These are phyloP conservation scores for Neofusicoccum kwambonambiense DNA, from an alignment of 2,329 filamentous ascomycete genomes.

Conservation along the genomic window DNA sequence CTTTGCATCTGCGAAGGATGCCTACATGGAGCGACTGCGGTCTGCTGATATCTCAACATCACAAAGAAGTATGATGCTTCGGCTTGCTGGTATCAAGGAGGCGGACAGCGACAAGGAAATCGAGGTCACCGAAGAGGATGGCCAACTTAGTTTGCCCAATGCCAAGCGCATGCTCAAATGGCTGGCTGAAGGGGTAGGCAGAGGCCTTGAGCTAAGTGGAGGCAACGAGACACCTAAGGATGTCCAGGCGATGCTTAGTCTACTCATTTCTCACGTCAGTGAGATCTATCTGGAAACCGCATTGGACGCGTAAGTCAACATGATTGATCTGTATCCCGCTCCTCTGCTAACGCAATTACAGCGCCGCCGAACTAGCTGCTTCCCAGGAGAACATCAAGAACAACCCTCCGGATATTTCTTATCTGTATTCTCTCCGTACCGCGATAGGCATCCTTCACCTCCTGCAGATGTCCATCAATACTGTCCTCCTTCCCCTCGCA, in stretches of 20 bases:
- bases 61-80: conserved; percentile 85
- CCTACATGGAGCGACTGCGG: conserved; percentile 84
- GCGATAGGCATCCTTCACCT: conserved; percentile 88
- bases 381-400: conserved; percentile 75
- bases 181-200: conserved; percentile 90
- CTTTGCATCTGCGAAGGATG: conserved; percentile 82
- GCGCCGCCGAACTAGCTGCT: conserved; percentile 64
- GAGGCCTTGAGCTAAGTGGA: conserved; percentile 86
- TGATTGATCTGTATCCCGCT: too few relatives aligned
- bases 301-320: conserved; percentile 54
- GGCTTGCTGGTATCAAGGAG: conserved; percentile 78
- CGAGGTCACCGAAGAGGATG: conserved; percentile 87
- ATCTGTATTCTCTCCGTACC: conserved; percentile 74
- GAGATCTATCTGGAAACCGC: conserved; percentile 72
- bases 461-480: conserved; percentile 88
- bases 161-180: conserved; percentile 98
- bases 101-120: conserved; percentile 78
- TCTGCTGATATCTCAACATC: conserved; percentile 84
- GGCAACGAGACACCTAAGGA: conserved; percentile 91
- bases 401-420: conserved; percentile 81
- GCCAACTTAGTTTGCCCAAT: conserved; percentile 74
- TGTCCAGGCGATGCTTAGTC: conserved; percentile 77
- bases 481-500: conserved; percentile 85
- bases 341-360: conserved; percentile 17
- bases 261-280: conserved; percentile 84